These are phyloP conservation scores for Backusella macrospora DNA, from an alignment of 192 early-diverging fungal genomes.

Conservation along the genomic window DNA sequence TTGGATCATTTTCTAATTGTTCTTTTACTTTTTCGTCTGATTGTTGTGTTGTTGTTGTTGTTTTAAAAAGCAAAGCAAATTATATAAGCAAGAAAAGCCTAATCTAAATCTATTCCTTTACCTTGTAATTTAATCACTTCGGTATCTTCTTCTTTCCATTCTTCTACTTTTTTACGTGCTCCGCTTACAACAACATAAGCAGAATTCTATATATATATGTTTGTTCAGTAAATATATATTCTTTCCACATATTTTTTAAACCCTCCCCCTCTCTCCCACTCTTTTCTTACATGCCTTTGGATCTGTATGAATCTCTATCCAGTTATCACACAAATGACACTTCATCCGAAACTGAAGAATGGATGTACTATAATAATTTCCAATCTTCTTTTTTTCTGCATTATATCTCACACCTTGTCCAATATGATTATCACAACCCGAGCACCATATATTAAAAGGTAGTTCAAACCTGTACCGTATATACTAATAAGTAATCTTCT, in stretches of 20 bases:
- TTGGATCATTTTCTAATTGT: conserved; percentile 50
- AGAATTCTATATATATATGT: conserved; percentile 52
- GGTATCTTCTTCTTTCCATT: conserved; percentile 66
- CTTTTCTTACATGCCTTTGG: conserved; percentile 83
- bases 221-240: neutral
- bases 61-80: neutral
- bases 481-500: neutral
- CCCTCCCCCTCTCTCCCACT: too few species aligned
- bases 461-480: conserved; percentile 70
- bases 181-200: conserved; percentile 71
- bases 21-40: conserved; percentile 52
- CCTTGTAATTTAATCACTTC: conserved; percentile 68
- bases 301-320: conserved; percentile 94
- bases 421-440: conserved; percentile 81
- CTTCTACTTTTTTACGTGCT: conserved; percentile 76
- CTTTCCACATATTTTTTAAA: neutral
- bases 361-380: conserved; percentile 84
- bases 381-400: conserved; percentile 93
- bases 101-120: conserved; percentile 9
- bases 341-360: conserved; percentile 93
- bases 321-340: conserved; percentile 83
- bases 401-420: conserved; percentile 92
- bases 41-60: conserved; percentile 21
- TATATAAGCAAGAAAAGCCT: neutral
- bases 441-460: conserved; percentile 91